Base-by-base conservation (phyloP, 345 rosid species). In the Arabidopsis arenosa region DNA sequence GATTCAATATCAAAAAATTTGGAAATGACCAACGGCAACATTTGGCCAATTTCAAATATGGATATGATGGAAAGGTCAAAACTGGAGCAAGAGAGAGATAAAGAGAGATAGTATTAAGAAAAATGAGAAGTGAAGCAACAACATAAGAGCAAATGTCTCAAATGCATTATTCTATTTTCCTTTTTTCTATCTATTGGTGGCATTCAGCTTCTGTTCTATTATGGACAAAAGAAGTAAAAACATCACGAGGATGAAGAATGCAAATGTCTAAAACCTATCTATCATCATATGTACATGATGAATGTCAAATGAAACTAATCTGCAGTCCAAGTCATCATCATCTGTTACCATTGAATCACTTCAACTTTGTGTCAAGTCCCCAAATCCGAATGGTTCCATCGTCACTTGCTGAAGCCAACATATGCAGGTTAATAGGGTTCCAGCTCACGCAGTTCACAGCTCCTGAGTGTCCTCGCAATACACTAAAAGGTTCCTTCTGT, bases 381-480 rank as follows among this genome's bases (percentile, higher is more conserved):
- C 93, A 86, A 53, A 88, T 86, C 72, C 90, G 79, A 40, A 86
- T 83, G 26, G 93, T 85, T 18, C 75, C 53, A 63, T 86, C 93
- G 43, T 88, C 89, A 28, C 93, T 86, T 17, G 81, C 90, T 14
- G 93, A 88, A 12, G 93, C 93, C 59, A 88, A 40, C 89, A 88
- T 88, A 43, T 88, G 84, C 12, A 61, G 70, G 58, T 88, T 77
- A 2, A 52, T 61, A 1, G 85, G 88, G 68, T 80, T 88, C 89
- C 93, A 88, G 80, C 86, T 86, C 56, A 86, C 89, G 54, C 89
- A 82, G 53, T 85, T 86, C 7, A 86, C 88, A 17, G 86, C 81
- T 48, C 87, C 88, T 8, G 88, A 72, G 63, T 88, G 89, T 15
- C 90, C 93, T 1, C 73, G 67, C 72, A 88, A 30, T 10, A 78